Evolutionary conservation across 495 filamentous ascomycete species (phyloP).

Genomic region (Penicillium lividum): DNA sequence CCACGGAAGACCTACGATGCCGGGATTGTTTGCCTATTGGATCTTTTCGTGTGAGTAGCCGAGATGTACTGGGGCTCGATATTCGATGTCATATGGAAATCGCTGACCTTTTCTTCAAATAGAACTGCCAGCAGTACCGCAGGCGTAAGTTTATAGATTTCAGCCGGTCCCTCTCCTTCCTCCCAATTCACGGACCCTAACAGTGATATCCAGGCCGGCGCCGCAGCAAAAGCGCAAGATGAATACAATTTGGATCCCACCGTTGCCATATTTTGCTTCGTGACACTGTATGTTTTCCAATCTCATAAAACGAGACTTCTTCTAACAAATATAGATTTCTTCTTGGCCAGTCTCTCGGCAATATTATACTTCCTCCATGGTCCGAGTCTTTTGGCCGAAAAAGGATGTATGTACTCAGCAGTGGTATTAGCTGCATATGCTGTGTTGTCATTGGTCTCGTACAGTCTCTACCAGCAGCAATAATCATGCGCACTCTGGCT

Average conservation of each 20-base stretch:
- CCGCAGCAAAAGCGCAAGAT: constrained; percentile 32
- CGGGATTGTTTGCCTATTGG: constrained; percentile 38
- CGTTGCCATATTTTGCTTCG: constrained; percentile 40
- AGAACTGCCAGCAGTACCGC: constrained; percentile 46
- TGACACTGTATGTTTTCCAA: constrained; percentile 32
- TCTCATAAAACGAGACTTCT: background rate
- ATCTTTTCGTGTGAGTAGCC: constrained; percentile 40
- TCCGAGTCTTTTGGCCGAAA: constrained; percentile 55
- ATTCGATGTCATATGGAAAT: too few relatives aligned
- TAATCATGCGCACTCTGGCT: constrained; percentile 47
- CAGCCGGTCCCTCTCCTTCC: background rate
- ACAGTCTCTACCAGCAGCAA: constrained; percentile 35
- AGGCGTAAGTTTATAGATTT: constrained; percentile 29
- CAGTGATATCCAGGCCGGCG: constrained; percentile 29
- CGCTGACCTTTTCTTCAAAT: background rate
- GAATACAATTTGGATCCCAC: constrained; percentile 34
- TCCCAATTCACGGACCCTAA: background rate
- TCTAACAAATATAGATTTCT: constrained; percentile 37
- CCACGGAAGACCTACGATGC: constrained; percentile 39
- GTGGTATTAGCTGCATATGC: constrained; percentile 40
- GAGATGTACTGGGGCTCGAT: too few relatives aligned
- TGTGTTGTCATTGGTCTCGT: constrained; percentile 45
- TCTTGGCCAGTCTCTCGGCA: constrained; percentile 51
- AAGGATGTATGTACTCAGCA: constrained; percentile 49
- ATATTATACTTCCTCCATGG: constrained; percentile 52